Evolutionary conservation across 768 basidiomycete species (phyloP).

Genomic region (Pulveroboletus sp.): DNA sequence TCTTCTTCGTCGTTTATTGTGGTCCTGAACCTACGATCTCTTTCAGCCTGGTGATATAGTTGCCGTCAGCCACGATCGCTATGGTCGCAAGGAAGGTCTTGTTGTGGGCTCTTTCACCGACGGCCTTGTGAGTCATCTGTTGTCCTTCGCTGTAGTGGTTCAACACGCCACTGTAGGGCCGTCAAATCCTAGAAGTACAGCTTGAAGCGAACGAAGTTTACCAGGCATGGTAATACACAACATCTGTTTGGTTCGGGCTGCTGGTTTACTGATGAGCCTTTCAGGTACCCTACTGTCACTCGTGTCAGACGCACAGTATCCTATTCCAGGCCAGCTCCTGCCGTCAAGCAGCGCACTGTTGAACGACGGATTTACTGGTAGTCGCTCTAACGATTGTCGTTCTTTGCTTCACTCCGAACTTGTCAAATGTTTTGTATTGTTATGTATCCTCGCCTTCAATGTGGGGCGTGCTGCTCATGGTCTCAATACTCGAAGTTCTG

Average conservation of each 20-base stretch:
- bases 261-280: constrained; percentile 3
- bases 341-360: constrained; percentile 50
- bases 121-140: constrained; percentile 48
- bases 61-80: constrained; percentile 60
- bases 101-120: constrained; percentile 75
- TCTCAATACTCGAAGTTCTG: constrained; percentile 49
- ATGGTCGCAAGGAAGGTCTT: constrained; percentile 71
- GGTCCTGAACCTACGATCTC: constrained; percentile 2
- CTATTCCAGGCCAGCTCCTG: constrained; percentile 47
- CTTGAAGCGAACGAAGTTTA: constrained; percentile 66
- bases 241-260: background rate
- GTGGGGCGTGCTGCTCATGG: constrained; percentile 20
- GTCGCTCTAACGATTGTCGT: constrained; percentile 12
- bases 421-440: constrained; percentile 33
- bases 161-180: constrained; percentile 48
- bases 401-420: constrained; percentile 10
- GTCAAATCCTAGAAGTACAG: constrained; percentile 79
- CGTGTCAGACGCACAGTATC: constrained; percentile 72
- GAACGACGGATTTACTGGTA: constrained; percentile 79
- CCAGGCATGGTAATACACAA: constrained; percentile 54
- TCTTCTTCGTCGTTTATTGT: background rate
- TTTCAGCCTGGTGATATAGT: constrained; percentile 76
- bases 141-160: background rate
- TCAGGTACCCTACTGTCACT: constrained; percentile 74
- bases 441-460: constrained; percentile 19